These are phyloP conservation scores for Aspergillaceae sp. DNA, from an alignment of 2,329 filamentous ascomycete species.

Conservation along the genomic window DNA sequence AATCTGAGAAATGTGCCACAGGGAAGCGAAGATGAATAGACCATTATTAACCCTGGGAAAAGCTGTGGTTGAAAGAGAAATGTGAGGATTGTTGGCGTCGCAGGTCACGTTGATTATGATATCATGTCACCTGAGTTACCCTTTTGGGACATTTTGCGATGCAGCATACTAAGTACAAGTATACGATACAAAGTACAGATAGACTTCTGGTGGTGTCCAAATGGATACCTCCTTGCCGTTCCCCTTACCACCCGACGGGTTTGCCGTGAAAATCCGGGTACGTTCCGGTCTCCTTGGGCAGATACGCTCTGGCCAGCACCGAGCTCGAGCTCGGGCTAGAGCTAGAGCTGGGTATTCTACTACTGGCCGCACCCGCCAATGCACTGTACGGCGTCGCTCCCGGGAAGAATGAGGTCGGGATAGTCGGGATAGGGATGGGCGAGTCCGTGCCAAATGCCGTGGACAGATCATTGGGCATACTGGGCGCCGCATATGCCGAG, in stretches of 20 bases:
- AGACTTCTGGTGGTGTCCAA: neutral
- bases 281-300: neutral
- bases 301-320: neutral
- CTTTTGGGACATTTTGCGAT: neutral
- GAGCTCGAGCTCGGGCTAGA: neutral
- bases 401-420: slow-evolving; percentile 23
- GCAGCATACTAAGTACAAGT: neutral
- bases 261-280: neutral
- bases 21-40: neutral
- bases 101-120: neutral
- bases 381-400: slow-evolving; percentile 22
- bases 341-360: neutral
- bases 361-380: slow-evolving; percentile 10
- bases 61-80: too few species aligned
- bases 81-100: too few species aligned
- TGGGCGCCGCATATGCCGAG: slow-evolving; percentile 15
- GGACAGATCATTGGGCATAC: slow-evolving; percentile 14
- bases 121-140: neutral
- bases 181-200: too few species aligned
- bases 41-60: too few species aligned
- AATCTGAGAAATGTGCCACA: too few species aligned
- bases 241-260: neutral
- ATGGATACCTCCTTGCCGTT: neutral
- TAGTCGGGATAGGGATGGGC: slow-evolving; percentile 19
- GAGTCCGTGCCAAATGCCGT: slow-evolving; percentile 13